These are phyloP conservation scores for Sambucus nigra DNA, from an alignment of 129 eudicot species.

Conservation along the genomic window DNA sequence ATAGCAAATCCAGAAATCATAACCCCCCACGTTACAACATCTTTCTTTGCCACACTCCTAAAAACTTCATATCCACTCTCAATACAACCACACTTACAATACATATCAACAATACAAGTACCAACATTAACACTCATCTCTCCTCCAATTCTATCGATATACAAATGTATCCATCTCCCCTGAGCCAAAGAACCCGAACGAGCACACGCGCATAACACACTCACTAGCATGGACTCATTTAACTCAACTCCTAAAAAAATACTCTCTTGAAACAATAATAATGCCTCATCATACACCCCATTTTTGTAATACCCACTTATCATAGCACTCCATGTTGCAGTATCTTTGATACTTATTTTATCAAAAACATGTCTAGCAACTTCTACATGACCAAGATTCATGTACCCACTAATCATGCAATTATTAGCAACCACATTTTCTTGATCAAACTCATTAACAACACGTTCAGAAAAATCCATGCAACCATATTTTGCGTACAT, in stretches of 20 bases:
- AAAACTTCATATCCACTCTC: slow-evolving; percentile 30
- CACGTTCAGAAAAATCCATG: slow-evolving; percentile 22
- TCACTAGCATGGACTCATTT: slow-evolving; percentile 31
- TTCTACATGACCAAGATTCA: slow-evolving; percentile 26
- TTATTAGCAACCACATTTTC: slow-evolving; percentile 27
- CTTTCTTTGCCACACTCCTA: slow-evolving; percentile 27
- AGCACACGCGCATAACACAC: slow-evolving; percentile 31
- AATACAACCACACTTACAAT: slow-evolving; percentile 39
- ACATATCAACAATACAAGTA: slow-evolving; percentile 42
- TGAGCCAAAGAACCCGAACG: slow-evolving; percentile 31
- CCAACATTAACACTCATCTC: slow-evolving; percentile 20
- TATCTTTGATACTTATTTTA: slow-evolving; percentile 22
- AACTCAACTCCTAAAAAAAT: slow-evolving; percentile 13
- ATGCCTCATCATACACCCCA: slow-evolving; percentile 26
- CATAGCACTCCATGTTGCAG: slow-evolving; percentile 45
- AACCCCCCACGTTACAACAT: slow-evolving; percentile 40
- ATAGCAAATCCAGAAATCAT: slow-evolving; percentile 34
- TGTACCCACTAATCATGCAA: slow-evolving; percentile 29
- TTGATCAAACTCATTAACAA: slow-evolving; percentile 22
- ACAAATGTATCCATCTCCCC: slow-evolving; percentile 43
- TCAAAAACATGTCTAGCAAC: slow-evolving; percentile 17
- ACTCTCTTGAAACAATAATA: slow-evolving; percentile 27
- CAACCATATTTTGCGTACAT: slow-evolving; percentile 30
- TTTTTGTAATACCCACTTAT: slow-evolving; percentile 30
- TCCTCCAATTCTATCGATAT: slow-evolving; percentile 13